Conservation (phyloP, 2,329 filamentous ascomycete genomes). For the Parasarocladium wereldwijsianum region DNA sequence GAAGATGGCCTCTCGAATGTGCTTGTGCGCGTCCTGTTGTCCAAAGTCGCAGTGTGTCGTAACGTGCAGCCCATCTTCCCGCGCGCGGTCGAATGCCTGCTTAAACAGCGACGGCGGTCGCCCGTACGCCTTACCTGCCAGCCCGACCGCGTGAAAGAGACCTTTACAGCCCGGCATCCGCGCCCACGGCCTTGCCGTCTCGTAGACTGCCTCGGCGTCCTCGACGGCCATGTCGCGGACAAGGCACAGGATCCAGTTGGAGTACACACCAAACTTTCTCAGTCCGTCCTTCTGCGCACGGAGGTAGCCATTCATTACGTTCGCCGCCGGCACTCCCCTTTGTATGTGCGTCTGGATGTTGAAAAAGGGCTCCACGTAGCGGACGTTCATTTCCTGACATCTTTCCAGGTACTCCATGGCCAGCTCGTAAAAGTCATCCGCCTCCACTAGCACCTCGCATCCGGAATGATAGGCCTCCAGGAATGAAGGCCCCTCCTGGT, state of each 20-base stretch:
- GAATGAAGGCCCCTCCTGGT: conserved; percentile 25
- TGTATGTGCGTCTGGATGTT: conserved; percentile 58
- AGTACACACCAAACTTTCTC: conserved; percentile 45
- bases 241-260: conserved; percentile 55
- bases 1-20: conserved; percentile 47
- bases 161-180: conserved; percentile 15
- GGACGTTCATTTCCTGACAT: conserved; percentile 42
- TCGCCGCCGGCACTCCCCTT: conserved; percentile 44
- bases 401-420: conserved; percentile 55
- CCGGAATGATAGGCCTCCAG: conserved; percentile 66
- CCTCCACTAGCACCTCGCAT: conserved; percentile 53
- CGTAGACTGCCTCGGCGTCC: conserved; percentile 51
- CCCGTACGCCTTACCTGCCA: conserved; percentile 30
- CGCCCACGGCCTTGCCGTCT: conserved; percentile 22
- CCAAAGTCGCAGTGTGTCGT: conserved; percentile 37
- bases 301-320: conserved; percentile 46
- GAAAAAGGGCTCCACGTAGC: conserved; percentile 64
- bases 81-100: conserved; percentile 19
- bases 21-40: conserved; percentile 28
- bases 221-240: conserved; percentile 55
- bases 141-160: conserved; percentile 28
- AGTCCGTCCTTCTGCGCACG: conserved; percentile 43
- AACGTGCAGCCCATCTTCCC: conserved; percentile 24
- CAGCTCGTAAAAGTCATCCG: conserved; percentile 57
- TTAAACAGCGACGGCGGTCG: conserved; percentile 29